Evolutionary conservation across 177 flowering plant genomes (phyloP).

Genomic region (Vitis hybrid): DNA sequence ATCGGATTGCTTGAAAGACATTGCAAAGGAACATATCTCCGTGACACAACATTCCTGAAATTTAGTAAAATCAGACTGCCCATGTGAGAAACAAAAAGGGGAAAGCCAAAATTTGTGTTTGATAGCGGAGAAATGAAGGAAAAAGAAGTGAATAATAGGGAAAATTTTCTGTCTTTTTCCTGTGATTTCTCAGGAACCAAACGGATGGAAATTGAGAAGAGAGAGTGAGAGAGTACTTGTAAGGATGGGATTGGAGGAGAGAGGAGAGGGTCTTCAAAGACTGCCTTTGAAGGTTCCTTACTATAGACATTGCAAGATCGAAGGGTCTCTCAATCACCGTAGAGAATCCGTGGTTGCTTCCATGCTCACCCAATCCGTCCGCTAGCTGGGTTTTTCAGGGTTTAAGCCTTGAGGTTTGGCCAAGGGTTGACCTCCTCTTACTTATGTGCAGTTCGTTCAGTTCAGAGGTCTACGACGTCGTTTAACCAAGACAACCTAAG

Average conservation of each 20-base stretch:
- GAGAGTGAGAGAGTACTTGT: constrained; percentile 18
- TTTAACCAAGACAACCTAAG: too few species aligned
- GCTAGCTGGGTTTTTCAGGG: constrained; percentile 14
- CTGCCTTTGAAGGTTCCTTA: constrained; percentile 39
- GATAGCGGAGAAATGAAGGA: not conserved
- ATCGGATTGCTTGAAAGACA: constrained; percentile 17
- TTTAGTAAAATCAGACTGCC: not conserved
- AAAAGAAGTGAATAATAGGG: not conserved
- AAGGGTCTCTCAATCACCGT: not conserved
- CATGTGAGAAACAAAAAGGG: not conserved
- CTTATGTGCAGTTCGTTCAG: not conserved
- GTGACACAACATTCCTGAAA: constrained; percentile 29
- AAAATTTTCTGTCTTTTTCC: not conserved
- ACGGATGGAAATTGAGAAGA: not conserved
- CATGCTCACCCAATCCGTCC: too few species aligned
- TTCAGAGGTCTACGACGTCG: not conserved
- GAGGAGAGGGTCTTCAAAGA: constrained; percentile 33
- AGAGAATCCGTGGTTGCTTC: not conserved
- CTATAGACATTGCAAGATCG: constrained; percentile 33
- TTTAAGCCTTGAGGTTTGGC: constrained; percentile 15
- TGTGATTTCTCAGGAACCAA: not conserved
- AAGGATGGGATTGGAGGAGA: constrained; percentile 26
- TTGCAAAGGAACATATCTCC: constrained; percentile 14
- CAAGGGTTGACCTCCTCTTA: not conserved
- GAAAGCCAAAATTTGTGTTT: not conserved